Base-by-base conservation (phyloP, 2,329 filamentous ascomycete genomes). In the Mollisiaceae sp. region DNA sequence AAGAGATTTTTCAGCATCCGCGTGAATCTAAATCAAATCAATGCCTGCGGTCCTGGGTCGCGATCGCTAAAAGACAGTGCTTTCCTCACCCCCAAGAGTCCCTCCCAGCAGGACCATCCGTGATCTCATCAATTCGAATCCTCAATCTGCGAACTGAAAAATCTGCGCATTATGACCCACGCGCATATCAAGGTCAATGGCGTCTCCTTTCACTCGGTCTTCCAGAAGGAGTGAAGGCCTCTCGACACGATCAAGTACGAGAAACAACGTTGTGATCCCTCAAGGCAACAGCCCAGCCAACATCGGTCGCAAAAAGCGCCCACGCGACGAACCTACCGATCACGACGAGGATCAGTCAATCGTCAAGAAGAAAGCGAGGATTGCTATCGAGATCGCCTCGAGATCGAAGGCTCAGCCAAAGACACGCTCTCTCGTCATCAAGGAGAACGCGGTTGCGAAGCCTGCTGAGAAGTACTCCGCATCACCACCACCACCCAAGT, bases 321-420 rank as follows among this genome's bases (percentile, higher is more conserved):
- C 61, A 18, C 57, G 64, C 22, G 50, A 54, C 50, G 50, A 54
- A 4, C 15, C 70, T 75, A 75, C 72, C 72, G 77, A 72, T 69
- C 59, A 47, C 65, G 80, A 82, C 56, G 82, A 85, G 63, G 77
- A 79, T 71, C 81, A 83, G 67, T 75, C 77, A 58, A 71, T 80
- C 55, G 78, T 79, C 62, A 73, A 78, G 66, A 88, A 87, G 77
- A 83, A 80, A 75, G 76, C 81, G 60, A 78, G 82, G 67, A 83
- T 87, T 71, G 78, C 83, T 27, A 82, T 86, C 69, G 85, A 87
- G 72, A 85, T 87, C 57, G 75, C 82, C 8, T 38, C 65, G 36
- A n/a, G 52, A 27, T 69, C 79, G 5, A 74, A 77, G 66, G 69
- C 74, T 39, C 47, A 63, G 39, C 66, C 68, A 54, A 67, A 66